These are phyloP conservation scores for Cryptococcus sp. DNA, from an alignment of 1,284 basidiomycete genomes.

Conservation along the genomic window DNA sequence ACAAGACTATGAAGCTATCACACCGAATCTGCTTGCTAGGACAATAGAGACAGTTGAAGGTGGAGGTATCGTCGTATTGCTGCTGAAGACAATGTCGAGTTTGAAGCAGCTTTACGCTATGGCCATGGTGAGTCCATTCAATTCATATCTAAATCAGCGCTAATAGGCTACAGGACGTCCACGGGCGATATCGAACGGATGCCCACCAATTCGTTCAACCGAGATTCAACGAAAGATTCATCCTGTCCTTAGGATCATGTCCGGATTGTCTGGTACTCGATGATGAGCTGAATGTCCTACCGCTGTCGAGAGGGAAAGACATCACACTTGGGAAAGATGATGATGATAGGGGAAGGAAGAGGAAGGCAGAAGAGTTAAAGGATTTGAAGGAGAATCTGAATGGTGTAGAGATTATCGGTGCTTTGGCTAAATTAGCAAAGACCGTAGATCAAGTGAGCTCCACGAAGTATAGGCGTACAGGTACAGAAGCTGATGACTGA, in stretches of 20 bases:
- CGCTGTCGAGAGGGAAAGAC: conserved; percentile 93
- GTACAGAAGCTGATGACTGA: neutral
- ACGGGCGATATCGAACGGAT: conserved; percentile 84
- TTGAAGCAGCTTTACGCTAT: conserved; percentile 90
- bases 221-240: conserved; percentile 98
- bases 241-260: conserved; percentile 85
- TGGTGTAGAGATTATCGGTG: conserved; percentile 82
- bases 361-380: conserved; percentile 60
- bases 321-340: conserved; percentile 54
- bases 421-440: conserved; percentile 85
- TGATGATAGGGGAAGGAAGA: conserved; percentile 41
- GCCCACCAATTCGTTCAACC: conserved; percentile 85
- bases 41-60: conserved; percentile 99
- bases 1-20: conserved; percentile 98
- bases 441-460: conserved; percentile 75
- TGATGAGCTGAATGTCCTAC: conserved; percentile 96
- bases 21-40: conserved; percentile 91
- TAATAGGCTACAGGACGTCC: conserved; percentile 67
- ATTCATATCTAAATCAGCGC: neutral
- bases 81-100: conserved; percentile 93
- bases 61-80: conserved; percentile 84
- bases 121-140: conserved; percentile 71
- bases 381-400: conserved; percentile 75
- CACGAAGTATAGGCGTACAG: neutral
- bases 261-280: conserved; percentile 90